phyloP scores from a whole-genome alignment of 2,329 filamentous ascomycete genomes.

The Colletotrichum sansevieriae region DNA sequence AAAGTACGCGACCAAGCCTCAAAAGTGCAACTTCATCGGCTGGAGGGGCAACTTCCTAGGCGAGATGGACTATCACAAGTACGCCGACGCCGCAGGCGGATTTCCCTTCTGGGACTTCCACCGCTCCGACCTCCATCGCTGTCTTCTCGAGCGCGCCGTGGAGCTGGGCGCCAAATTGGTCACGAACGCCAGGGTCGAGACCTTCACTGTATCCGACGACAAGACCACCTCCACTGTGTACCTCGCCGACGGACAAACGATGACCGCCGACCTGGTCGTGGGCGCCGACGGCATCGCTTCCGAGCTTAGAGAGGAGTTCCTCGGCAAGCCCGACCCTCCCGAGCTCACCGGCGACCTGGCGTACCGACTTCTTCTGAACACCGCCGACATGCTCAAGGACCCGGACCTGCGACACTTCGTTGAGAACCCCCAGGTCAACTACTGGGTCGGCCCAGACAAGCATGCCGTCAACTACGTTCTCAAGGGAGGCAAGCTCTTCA shows the following conservation, averaged over 20 bases:
- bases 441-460: constrained; percentile 47
- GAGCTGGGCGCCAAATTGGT: constrained; percentile 37
- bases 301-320: constrained; percentile 34
- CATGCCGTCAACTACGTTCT: constrained; percentile 49
- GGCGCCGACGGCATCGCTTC: constrained; percentile 61
- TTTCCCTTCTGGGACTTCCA: constrained; percentile 42
- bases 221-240: constrained; percentile 20
- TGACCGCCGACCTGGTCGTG: constrained; percentile 56
- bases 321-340: constrained; percentile 39
- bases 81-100: constrained; percentile 37
- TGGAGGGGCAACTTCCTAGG: constrained; percentile 42
- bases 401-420: constrained; percentile 44
- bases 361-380: constrained; percentile 47
- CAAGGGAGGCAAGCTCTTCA: constrained; percentile 46
- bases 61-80: constrained; percentile 36
- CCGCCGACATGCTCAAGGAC: constrained; percentile 44
- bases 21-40: constrained; percentile 37
- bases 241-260: constrained; percentile 44
- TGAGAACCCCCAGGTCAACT: constrained; percentile 45
- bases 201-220: constrained; percentile 33
- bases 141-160: constrained; percentile 33
- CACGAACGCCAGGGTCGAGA: constrained; percentile 31
- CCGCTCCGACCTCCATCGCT: constrained; percentile 41
- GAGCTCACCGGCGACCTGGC: constrained; percentile 47
- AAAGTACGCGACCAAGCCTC: constrained; percentile 41